These are phyloP conservation scores for Bruguiera gymnorhiza DNA, from an alignment of 345 rosid genomes.

Conservation along the genomic window DNA sequence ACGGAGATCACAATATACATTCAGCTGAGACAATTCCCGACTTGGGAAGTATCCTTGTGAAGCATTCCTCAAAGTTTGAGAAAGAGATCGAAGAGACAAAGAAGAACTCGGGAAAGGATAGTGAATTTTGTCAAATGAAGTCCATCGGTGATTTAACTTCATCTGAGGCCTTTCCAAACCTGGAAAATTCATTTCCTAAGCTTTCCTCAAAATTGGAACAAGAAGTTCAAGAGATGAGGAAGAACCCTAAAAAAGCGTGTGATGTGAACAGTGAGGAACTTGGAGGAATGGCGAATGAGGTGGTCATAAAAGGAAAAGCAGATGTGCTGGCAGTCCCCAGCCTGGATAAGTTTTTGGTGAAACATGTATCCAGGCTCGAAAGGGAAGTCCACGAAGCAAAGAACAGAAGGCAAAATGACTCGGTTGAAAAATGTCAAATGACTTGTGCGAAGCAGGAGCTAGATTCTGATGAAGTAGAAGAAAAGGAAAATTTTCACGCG, in stretches of 20 bases:
- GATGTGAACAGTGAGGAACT: conserved; percentile 35
- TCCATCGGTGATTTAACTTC: conserved; percentile 21
- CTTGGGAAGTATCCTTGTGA: conserved; percentile 60
- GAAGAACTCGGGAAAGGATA: conserved; percentile 33
- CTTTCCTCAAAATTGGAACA: conserved; percentile 45
- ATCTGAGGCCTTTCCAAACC: conserved; percentile 39
- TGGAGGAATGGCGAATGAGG: conserved; percentile 15
- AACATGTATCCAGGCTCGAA: conserved; percentile 73
- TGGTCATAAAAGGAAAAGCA: conserved; percentile 11
- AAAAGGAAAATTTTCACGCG: conserved; percentile 57
- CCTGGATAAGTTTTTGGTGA: conserved; percentile 71
- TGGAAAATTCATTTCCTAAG: conserved; percentile 44
- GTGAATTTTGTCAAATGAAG: conserved; percentile 18
- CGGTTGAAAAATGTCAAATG: conserved; percentile 2
- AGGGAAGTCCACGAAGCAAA: conserved; percentile 79
- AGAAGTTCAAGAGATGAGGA: conserved; percentile 40
- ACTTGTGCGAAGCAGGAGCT: conserved; percentile 12
- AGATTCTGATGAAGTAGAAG: conserved; percentile 11
- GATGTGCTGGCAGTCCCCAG: conserved; percentile 47
- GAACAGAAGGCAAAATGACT: conserved; percentile 42
- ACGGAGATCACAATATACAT: conserved; percentile 3
- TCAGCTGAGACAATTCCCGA: conserved; percentile 34
- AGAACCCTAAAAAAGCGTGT: conserved; percentile 24
- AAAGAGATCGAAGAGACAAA: conserved; percentile 62
- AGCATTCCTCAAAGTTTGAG: conserved; percentile 55